These are phyloP conservation scores for Lepiota brunneoincarnata DNA, from an alignment of 768 basidiomycete genomes.

Conservation along the genomic window DNA sequence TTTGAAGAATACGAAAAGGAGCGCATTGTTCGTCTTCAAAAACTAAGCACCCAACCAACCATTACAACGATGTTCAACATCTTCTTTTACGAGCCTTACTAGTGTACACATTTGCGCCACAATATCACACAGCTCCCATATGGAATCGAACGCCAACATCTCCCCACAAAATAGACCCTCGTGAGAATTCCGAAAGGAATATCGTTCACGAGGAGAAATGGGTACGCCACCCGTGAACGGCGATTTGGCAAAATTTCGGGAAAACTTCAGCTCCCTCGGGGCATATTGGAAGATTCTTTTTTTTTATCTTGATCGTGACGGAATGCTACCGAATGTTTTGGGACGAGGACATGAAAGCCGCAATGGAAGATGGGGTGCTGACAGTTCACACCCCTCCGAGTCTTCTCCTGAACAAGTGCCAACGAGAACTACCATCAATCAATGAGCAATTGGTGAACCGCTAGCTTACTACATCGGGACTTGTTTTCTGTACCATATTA, in stretches of 20 bases:
- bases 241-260: constrained; percentile 39
- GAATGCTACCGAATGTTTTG: constrained; percentile 25
- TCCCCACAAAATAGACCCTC: constrained; percentile 43
- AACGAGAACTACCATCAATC: constrained; percentile 23
- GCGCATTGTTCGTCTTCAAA: not conserved
- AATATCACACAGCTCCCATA: no score
- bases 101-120: no score
- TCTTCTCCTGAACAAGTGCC: constrained; percentile 23
- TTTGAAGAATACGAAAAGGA: no score
- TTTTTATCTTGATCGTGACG: constrained; percentile 5
- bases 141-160: not conserved
- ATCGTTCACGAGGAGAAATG: constrained; percentile 27
- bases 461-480: no score
- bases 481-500: no score
- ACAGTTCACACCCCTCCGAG: constrained; percentile 48
- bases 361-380: constrained; percentile 44
- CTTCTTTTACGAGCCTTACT: constrained; percentile 30
- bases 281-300: constrained; percentile 39
- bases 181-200: constrained; percentile 42
- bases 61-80: constrained; percentile 3
- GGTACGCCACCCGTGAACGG: constrained; percentile 40
- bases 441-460: no score
- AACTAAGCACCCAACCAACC: not conserved
- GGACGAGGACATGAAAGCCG: constrained; percentile 23
- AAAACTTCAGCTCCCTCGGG: constrained; percentile 42